Base-by-base conservation (phyloP, 2,329 filamentous ascomycete genomes). In the Epichloe coenophiala region DNA sequence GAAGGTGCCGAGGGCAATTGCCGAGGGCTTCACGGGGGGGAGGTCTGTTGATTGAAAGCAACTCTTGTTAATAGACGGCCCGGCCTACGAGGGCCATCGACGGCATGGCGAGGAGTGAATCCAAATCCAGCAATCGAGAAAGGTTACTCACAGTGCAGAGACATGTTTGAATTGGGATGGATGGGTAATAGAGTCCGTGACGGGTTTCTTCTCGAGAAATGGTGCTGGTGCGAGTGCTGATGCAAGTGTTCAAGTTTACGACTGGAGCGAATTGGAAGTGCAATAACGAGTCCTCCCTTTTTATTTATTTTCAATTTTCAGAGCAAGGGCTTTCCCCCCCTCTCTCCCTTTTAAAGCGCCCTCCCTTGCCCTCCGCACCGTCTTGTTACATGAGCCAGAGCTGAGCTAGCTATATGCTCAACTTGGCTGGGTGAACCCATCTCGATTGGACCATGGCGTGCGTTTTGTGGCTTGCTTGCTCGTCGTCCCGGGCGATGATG, bases 1-100 rank as follows among this genome's bases (percentile, higher is more conserved):
- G 70, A 89, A 74, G 56, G 90, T 93, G 72, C 93, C 93, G 64
- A 97, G 81, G 65, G 91, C 93, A 66, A 98, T 95, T 64, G 93
- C 91, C 65, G 90, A 96, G 61, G 93, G 93, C 84, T 96, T 97
- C 66, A 98, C 93, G 60, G 90, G 67, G 78, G 36, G 23, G 0
- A 81, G 73, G 64, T 80, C 76, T 80, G 53, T 35, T n/a, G n/a
- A 7, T 9, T 33, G 17, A 33, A 17, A 13, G 47, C 45, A 27
- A n/a, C 43, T 49, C 9, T 37, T 40, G 50, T 44, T 38, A 51
- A 43, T 21, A n/a, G n/a, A n/a, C n/a, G n/a, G n/a, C n/a, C n/a
- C n/a, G 23, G 21, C 33, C 2, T 5, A 8, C 27, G 27, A 31
- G 27, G 27, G 27, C 27, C 27, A 9, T 31, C 27, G 27, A 9